Base-by-base conservation (phyloP, 306 rosid genomes). In the Fragaria nilgerrensis region DNA sequence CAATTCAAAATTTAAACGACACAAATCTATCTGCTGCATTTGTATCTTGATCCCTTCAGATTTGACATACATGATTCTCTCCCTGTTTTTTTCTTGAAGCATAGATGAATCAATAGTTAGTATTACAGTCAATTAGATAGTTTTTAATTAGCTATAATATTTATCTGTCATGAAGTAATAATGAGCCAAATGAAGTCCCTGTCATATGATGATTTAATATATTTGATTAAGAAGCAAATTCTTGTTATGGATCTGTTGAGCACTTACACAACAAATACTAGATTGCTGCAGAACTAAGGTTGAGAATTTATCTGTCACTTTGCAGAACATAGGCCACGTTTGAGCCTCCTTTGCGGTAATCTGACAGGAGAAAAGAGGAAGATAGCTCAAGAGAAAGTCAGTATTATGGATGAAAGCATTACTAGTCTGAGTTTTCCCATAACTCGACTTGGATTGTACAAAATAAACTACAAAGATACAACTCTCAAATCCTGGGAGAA, bases 401-500 rank as follows among this genome's bases (percentile, higher is more conserved):
- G 77, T 32, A 58, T 44, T 64, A 84, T 93, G 9, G 93, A 90
- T 17, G 79, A 78, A 50, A 72, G 69, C 70, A 81, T 93, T 39
- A 70, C 15, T 37, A 78, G 89, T 36, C 70, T 90, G 79, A 91
- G 71, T 82, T 90, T 91, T 64, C 87, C 81, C 37, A 61, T 91
- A 48, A 86, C 71, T 64, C 86, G 82, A 34, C 86, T 94, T 43
- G 98, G 92, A 23, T 77, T 94, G 68, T 90, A 88, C 86, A 87
- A 86, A 85, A 87, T 95, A 0, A 86, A 91, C 81, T 86, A 92
- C 0, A 81, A 59, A 64, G 98, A 91, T 88, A 80, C 63, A 73
- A 84, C 96, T 75, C 91, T 89, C 27, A 47, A 85, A 77, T 91
- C 97, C 7, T 94, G 98, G 97, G 89, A 88, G 85, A 91, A 91